Evolutionary conservation across 371 early-diverging fungal genomes (phyloP).

Genomic region (Saksenaea oblongispora): DNA sequence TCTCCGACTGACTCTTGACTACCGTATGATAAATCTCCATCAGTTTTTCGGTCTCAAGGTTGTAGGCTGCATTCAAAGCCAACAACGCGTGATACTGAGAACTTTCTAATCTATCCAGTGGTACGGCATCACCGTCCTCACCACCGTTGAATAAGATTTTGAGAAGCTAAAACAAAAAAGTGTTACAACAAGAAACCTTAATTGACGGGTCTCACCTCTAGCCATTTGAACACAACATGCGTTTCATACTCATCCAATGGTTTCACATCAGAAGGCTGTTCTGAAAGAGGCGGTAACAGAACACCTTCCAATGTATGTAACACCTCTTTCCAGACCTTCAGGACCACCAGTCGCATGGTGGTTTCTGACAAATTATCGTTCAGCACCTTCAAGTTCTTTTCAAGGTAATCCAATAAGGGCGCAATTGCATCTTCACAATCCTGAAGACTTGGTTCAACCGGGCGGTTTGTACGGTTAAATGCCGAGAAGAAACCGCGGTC

Average conservation of each 20-base stretch:
- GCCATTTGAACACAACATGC: conserved; percentile 74
- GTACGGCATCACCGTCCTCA: conserved; percentile 80
- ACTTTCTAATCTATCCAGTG: conserved; percentile 72
- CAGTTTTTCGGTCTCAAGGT: conserved; percentile 58
- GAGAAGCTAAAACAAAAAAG: conserved; percentile 58
- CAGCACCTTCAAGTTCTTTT: conserved; percentile 79
- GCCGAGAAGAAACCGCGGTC: conserved; percentile 47
- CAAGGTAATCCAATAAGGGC: conserved; percentile 86
- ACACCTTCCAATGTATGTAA: conserved; percentile 72
- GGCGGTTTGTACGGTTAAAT: conserved; percentile 34
- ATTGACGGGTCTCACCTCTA: conserved; percentile 48
- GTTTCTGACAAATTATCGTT: conserved; percentile 76
- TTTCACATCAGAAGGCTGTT: conserved; percentile 54
- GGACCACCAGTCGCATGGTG: conserved; percentile 80
- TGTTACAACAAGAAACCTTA: neutral
- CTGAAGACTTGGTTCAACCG: conserved; percentile 52
- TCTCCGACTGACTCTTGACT: conserved; percentile 42
- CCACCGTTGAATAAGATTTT: conserved; percentile 88
- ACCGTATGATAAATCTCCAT: conserved; percentile 61
- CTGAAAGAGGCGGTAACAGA: conserved; percentile 83
- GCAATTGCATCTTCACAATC: conserved; percentile 77
- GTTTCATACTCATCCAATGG: conserved; percentile 71
- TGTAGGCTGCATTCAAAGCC: conserved; percentile 64
- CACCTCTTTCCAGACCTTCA: conserved; percentile 85
- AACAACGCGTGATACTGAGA: conserved; percentile 73